phyloP scores from a whole-genome alignment of 108 stramenopile species.

The Nannochloropsis oceanica region DNA sequence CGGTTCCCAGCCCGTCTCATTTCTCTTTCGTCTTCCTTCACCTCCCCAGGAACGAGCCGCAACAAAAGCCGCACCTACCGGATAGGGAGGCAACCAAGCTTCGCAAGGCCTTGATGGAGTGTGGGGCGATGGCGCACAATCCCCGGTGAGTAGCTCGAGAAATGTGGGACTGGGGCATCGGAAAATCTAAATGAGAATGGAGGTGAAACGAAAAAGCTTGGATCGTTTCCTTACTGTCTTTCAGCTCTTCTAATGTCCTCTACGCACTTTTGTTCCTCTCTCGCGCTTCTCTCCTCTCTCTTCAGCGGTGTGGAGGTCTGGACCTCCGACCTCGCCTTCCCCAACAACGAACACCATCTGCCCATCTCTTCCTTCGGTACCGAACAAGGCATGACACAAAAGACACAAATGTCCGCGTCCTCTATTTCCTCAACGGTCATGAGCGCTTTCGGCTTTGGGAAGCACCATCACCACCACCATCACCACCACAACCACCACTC shows the following conservation, averaged over 20 bases:
- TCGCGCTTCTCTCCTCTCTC: neutral
- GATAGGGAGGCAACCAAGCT: conserved; percentile 50
- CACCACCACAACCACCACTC: too few species aligned
- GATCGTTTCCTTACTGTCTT: conserved; percentile 12
- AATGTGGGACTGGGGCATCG: conserved; percentile 24
- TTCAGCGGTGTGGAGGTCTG: neutral
- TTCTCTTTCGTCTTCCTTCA: neutral
- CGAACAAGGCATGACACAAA: conserved; percentile 22
- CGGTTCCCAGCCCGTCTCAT: neutral
- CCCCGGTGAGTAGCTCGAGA: conserved; percentile 30
- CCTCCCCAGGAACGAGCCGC: conserved; percentile 3
- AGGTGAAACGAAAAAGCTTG: neutral
- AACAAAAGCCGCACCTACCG: conserved; percentile 45
- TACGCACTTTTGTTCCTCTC: too few species aligned
- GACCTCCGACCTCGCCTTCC: conserved; percentile 34
- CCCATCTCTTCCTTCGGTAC: conserved; percentile 34
- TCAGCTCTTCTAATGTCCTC: neutral
- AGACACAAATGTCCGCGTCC: neutral
- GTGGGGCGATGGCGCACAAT: conserved; percentile 40
- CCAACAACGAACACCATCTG: conserved; percentile 36
- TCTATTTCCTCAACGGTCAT: neutral
- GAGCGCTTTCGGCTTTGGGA: too few species aligned
- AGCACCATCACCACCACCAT: too few species aligned
- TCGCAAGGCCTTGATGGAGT: conserved; percentile 39
- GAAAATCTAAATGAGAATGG: conserved; percentile 4